Evolutionary conservation across 805 yeast species (phyloP), one percentile per base, ranked within the genome.

Genomic region (Kodamaea kaohsiungensis): DNA sequence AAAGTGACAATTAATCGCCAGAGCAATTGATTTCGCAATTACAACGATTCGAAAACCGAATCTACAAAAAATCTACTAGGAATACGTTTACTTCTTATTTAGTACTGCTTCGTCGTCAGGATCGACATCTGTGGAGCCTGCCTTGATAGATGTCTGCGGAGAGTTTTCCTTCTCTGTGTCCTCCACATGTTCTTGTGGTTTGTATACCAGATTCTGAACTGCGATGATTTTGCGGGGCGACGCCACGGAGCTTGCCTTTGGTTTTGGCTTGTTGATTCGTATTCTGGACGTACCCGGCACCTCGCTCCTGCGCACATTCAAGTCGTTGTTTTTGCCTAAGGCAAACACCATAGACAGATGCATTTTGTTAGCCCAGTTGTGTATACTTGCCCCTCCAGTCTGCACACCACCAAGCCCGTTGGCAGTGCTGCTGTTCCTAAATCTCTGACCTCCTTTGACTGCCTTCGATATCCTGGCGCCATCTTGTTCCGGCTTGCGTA

Each of bases 221-320:
- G 35, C 35, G 35, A 30, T 30, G 35, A 12, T 22, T 22, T 43
- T 43, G 17, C 15, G 35, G 27, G 47, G 25, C 27, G 46, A 43
- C 27, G 46, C 15, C 30, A 25, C 47, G 40, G 45, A 46, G 35
- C 43, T 46, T 13, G 42, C 53, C 45, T 46, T 51, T 42, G 27
- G 51, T 22, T 30, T 30, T 37, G 49, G 53, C 39, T 45, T 48
- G 46, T 15, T 40, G 17, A 55, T 52, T 48, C 53, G 56, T 15
- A 58, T 49, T 15, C 48, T 58, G 18, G 59, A 58, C 2, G 59
- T 55, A n/a, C 61, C 61, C 17, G 61, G 59, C 6, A 58, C 55
- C 25, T 46, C 53, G 3, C 40, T n/a, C 45, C 52, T 53, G 25
- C 57, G 54, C 22, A 53, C 50, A 16, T 43, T 49, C 49, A 58